Conservation (phyloP, 176 grass and related monocot genomes). For the Saccharum spontaneum region DNA sequence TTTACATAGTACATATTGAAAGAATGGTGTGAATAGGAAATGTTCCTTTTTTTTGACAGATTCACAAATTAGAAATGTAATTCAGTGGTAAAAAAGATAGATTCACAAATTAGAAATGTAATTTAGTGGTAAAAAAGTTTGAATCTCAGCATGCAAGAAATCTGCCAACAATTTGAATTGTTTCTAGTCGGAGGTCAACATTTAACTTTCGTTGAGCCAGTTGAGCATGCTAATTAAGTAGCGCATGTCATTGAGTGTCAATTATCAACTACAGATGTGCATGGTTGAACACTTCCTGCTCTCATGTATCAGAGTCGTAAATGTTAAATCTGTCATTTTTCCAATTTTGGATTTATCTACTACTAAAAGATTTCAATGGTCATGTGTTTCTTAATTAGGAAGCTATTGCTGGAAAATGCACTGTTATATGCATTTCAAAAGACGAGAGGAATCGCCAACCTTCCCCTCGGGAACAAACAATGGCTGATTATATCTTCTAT, state of each 20-base stretch:
- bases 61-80: background rate
- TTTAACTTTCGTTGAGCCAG: slow-evolving; percentile 17
- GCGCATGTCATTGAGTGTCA: background rate
- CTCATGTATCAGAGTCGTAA: background rate
- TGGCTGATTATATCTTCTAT: slow-evolving; percentile 85
- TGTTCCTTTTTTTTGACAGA: background rate
- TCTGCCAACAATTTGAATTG: background rate
- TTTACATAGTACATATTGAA: background rate
- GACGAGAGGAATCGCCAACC: slow-evolving; percentile 74
- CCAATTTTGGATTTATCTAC: slow-evolving; percentile 6
- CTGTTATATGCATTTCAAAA: slow-evolving; percentile 79
- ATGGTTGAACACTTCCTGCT: slow-evolving; percentile 4
- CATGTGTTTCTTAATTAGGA: slow-evolving; percentile 54
- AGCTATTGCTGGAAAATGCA: slow-evolving; percentile 83
- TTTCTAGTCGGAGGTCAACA: slow-evolving; percentile 5
- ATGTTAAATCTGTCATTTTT: slow-evolving; percentile 23
- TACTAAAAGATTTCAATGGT: slow-evolving; percentile 30
- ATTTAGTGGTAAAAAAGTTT: background rate
- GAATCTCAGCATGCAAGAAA: slow-evolving; percentile 10
- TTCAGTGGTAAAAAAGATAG: background rate
- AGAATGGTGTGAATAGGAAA: background rate
- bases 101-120: slow-evolving; percentile 10
- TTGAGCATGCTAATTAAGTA: slow-evolving; percentile 8
- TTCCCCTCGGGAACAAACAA: slow-evolving; percentile 50
- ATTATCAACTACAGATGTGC: background rate